Base-by-base conservation (phyloP, 1,139 yeast species). In the Hansenula anomala region DNA sequence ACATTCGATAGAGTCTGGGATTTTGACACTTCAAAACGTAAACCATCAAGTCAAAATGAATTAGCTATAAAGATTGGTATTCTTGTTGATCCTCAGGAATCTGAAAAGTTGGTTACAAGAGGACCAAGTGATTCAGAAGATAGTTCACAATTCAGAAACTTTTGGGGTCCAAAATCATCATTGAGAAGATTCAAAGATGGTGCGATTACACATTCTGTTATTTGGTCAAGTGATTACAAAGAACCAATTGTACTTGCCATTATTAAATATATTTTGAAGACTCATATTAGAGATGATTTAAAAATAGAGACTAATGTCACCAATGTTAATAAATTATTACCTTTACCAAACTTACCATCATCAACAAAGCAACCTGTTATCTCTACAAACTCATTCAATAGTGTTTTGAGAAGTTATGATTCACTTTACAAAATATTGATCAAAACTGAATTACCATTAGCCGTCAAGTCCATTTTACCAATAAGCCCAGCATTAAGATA, bases 111-210 rank as follows among this genome's bases (percentile, higher is more conserved):
- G 34, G 87, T 92, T 3, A 86, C 95, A 1, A 84, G 78, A 53
- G 98, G 97, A 2, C 97, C 97, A 4, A 75, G 78, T 36, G 77
- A 75, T 36, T 77, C 73, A 32, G 80, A 76, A 34, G 80, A 73
- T 25, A 79, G 82, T 7, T 58, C 67, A 9, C 70, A 73, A 40
- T 92, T 94, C 65, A 76, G 87, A 50, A 67, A 78, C 6, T 90
- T 92, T 57, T 94, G 98, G 99, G 97, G 97, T 4, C 58, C 74
- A 13, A 81, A 77, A 51, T 80, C 95, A 0, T 88, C 95, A 14
- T 69, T 92, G 43, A 78, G 99, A 66, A 76, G 95, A 58, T 94
- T 90, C 64, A 83, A 81, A 57, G 96, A 90, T 60, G 97, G 97
- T 25, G 69, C 82, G 4, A 88, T 94, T 45, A 80, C 78, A 46